Conservation (phyloP, 2,329 filamentous ascomycete species). For the Trichoderma guizhouense region DNA sequence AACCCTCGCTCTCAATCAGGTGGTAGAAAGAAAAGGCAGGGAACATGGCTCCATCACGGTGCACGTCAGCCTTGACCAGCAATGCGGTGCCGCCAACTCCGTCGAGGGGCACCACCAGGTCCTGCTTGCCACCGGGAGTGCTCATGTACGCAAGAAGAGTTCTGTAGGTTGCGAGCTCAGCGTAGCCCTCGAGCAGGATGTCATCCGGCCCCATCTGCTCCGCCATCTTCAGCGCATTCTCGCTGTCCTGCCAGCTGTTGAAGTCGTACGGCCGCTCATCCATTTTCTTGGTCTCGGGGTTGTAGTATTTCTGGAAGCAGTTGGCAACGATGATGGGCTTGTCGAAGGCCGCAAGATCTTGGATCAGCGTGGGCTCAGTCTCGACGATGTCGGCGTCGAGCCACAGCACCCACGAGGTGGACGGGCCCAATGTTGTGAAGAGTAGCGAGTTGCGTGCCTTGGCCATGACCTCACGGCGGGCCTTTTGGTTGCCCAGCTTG, state of each 20-base stretch:
- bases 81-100: conserved; percentile 91
- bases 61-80: conserved; percentile 93
- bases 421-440: conserved; percentile 88
- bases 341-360: conserved; percentile 84
- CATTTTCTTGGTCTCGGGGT: conserved; percentile 64
- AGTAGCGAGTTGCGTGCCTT: conserved; percentile 90
- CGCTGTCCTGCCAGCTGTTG: conserved; percentile 95
- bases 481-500: conserved; percentile 87
- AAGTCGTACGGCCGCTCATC: conserved; percentile 88
- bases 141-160: conserved; percentile 85
- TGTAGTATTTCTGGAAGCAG: conserved; percentile 84
- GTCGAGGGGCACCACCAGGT: conserved; percentile 72
- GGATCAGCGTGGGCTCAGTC: conserved; percentile 77
- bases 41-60: conserved; percentile 98
- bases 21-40: conserved; percentile 95
- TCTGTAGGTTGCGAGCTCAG: conserved; percentile 87
- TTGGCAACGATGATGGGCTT: conserved; percentile 93
- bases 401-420: conserved; percentile 96
- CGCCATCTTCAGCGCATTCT: conserved; percentile 71
- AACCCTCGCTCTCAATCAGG: conserved; percentile 95
- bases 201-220: conserved; percentile 84
- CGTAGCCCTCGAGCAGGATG: conserved; percentile 89
- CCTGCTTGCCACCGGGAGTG: conserved; percentile 52
- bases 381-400: conserved; percentile 90
- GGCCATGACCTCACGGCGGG: conserved; percentile 82